Conservation (phyloP, 495 filamentous ascomycete genomes). For the Aspergillus baeticus region DNA sequence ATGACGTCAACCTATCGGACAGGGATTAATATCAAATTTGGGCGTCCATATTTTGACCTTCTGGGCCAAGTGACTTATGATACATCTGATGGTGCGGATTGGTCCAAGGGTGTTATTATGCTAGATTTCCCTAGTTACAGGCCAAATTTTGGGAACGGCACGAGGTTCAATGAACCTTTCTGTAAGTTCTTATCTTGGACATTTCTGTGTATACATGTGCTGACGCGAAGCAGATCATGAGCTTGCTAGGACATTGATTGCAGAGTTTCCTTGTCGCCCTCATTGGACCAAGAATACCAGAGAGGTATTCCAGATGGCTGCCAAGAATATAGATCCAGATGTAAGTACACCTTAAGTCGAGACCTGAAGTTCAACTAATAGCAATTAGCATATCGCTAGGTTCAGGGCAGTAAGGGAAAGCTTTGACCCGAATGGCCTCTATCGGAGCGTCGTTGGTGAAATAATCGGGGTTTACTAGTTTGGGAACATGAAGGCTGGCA, state of each 20-base stretch:
- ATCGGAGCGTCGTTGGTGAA: conserved; percentile 13
- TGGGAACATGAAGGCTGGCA: too few species aligned
- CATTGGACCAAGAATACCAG: conserved; percentile 19
- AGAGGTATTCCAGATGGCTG: conserved; percentile 10
- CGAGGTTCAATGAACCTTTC: conserved; percentile 12
- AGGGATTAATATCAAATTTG: conserved; percentile 18
- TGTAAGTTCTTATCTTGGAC: too few species aligned
- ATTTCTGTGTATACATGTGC: too few species aligned
- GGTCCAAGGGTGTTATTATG: conserved; percentile 15
- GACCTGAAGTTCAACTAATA: background rate
- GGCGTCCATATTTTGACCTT: conserved; percentile 15
- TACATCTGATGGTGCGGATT: conserved; percentile 16
- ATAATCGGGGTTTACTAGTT: conserved; percentile 16
- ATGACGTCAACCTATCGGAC: conserved; percentile 17
- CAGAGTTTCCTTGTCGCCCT: conserved; percentile 15
- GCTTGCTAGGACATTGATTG: conserved; percentile 4
- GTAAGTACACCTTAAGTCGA: background rate
- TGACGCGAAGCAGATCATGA: background rate
- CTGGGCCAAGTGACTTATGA: conserved; percentile 15
- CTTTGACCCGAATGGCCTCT: conserved; percentile 14
- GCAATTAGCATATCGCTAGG: conserved; percentile 10
- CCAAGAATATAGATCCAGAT: conserved; percentile 14
- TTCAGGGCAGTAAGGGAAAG: conserved; percentile 13
- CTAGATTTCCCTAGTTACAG: conserved; percentile 15
- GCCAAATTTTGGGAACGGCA: conserved; percentile 2